phyloP scores from a whole-genome alignment of 1,284 basidiomycete species.

The Cystobasidium slooffiae region DNA sequence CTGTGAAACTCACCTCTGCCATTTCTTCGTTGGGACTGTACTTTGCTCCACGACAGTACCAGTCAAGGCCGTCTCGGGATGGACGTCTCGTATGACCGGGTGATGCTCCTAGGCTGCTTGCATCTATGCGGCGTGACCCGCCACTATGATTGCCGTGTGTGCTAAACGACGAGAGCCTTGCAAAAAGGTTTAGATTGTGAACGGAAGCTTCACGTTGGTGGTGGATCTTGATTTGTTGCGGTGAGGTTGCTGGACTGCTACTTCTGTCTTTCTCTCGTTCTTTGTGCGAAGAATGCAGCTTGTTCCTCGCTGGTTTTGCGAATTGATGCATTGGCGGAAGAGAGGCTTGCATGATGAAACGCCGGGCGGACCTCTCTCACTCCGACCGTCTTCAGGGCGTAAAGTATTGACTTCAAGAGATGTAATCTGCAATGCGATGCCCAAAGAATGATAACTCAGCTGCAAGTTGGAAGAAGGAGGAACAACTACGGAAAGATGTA shows the following conservation, averaged over 20 bases:
- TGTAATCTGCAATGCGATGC: no score
- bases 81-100: constrained; percentile 4
- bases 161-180: constrained; percentile 25
- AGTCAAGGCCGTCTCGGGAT: constrained; percentile 29
- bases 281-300: constrained; percentile 10
- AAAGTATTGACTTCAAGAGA: no score
- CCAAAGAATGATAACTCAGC: no score
- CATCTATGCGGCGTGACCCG: constrained; percentile 26
- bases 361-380: neutral
- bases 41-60: constrained; percentile 25
- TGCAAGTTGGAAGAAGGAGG: no score
- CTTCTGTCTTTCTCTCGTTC: neutral
- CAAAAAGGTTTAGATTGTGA: constrained; percentile 4
- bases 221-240: neutral
- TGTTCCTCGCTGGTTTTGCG: constrained; percentile 26
- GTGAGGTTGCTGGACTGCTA: neutral
- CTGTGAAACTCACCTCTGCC: constrained; percentile 14
- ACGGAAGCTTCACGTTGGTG: neutral
- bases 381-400: neutral
- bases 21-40: constrained; percentile 14
- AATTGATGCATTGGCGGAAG: constrained; percentile 39
- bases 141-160: constrained; percentile 18
- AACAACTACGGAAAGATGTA: no score
- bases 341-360: constrained; percentile 30
- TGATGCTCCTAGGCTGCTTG: neutral